Evolutionary conservation across 305 asterid species (phyloP).

Genomic region (Ajuga reptans): DNA sequence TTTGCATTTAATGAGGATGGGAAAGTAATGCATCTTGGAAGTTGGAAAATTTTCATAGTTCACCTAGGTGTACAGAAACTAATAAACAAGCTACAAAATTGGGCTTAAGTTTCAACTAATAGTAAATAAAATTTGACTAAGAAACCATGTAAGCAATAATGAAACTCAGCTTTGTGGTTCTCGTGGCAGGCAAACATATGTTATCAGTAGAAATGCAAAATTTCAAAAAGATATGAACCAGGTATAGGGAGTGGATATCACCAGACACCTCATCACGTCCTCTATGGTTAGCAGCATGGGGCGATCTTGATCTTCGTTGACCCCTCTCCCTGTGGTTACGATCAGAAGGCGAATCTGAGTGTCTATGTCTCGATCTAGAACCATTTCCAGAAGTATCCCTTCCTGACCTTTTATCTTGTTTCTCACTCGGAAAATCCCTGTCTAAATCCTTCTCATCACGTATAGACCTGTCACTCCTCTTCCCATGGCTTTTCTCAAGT

Average conservation of each 20-base stretch:
- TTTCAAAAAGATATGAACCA: constrained; percentile 2
- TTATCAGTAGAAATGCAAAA: constrained; percentile 12
- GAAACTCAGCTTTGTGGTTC: not conserved
- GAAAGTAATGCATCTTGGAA: not conserved
- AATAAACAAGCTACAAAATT: not conserved
- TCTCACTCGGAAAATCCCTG: constrained; percentile 33
- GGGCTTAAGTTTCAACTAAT: not conserved
- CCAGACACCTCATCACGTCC: constrained; percentile 82
- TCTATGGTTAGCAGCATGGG: constrained; percentile 44
- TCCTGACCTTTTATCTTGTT: constrained; percentile 39
- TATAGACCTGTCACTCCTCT: constrained; percentile 37
- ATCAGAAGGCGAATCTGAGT: constrained; percentile 53
- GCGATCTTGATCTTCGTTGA: constrained; percentile 70
- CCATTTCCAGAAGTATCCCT: constrained; percentile 52
- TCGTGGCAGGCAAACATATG: not conserved
- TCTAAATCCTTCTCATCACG: constrained; percentile 42
- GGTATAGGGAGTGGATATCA: constrained; percentile 50
- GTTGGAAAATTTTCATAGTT: not conserved
- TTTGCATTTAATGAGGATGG: not conserved
- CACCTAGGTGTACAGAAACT: not conserved
- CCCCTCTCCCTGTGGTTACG: constrained; percentile 49
- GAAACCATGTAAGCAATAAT: not conserved
- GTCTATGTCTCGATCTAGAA: constrained; percentile 43
- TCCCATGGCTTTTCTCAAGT: constrained; percentile 37
- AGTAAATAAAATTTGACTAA: not conserved